A percentile compares a stretch with the other conserved stretches of the same genome.
These are phyloP conservation scores for Pseudoturritis turrita DNA, from an alignment of 345 rosid species.

Conservation along the genomic window DNA sequence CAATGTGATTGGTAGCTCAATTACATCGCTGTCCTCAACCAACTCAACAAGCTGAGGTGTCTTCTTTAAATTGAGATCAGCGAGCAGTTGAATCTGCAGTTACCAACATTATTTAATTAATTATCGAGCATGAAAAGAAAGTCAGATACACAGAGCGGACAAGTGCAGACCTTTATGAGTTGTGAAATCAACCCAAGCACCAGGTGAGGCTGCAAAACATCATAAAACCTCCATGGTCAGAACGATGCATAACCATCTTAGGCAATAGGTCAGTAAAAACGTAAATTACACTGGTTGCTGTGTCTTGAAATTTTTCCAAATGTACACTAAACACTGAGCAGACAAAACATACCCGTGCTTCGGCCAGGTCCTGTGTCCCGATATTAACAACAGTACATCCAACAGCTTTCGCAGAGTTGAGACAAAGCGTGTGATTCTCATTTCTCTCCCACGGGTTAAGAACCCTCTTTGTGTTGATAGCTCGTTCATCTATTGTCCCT, in stretches of 20 bases:
- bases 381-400: slow-evolving; percentile 86
- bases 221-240: slow-evolving; percentile 9
- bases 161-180: slow-evolving; percentile 70
- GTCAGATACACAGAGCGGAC: not conserved
- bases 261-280: not conserved
- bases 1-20: slow-evolving; percentile 4
- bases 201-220: slow-evolving; percentile 71
- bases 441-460: slow-evolving; percentile 93
- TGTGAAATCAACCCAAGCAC: slow-evolving; percentile 89
- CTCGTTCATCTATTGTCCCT: slow-evolving; percentile 89
- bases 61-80: slow-evolving; percentile 89
- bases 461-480: slow-evolving; percentile 74
- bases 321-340: slow-evolving; percentile 6
- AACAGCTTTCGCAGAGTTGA: slow-evolving; percentile 89
- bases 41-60: slow-evolving; percentile 93
- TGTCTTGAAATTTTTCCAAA: not conserved
- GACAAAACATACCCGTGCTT: slow-evolving; percentile 67
- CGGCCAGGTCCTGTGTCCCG: slow-evolving; percentile 79
- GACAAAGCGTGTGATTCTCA: slow-evolving; percentile 93
- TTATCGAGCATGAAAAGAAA: not conserved
- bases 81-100: slow-evolving; percentile 76
- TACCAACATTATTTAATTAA: not conserved
- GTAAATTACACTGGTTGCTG: not conserved
- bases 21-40: slow-evolving; percentile 76
- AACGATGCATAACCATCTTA: not conserved